These are phyloP conservation scores for Mucor lusitanicus DNA, from an alignment of 371 early-diverging fungal species.

Conservation along the genomic window DNA sequence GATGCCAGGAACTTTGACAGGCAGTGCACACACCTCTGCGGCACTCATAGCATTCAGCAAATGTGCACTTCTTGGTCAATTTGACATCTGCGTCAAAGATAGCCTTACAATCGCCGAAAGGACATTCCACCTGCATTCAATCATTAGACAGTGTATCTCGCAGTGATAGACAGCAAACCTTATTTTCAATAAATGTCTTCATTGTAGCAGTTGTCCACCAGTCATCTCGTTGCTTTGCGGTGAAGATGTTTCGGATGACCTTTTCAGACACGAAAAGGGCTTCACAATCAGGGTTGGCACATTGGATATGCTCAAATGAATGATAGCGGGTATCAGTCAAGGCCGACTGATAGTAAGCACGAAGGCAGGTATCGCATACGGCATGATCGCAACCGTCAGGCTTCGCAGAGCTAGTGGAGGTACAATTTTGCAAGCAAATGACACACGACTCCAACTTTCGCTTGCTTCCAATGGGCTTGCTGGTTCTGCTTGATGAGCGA, in stretches of 20 bases:
- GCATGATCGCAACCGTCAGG: conserved; percentile 1
- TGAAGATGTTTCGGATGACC: background rate
- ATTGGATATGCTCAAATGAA: conserved; percentile 5
- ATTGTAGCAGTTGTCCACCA: conserved; percentile 18
- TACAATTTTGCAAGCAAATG: background rate
- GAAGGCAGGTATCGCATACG: conserved; percentile 6
- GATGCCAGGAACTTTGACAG: conserved; percentile 24
- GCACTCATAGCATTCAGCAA: conserved; percentile 26
- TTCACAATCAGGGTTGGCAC: conserved; percentile 8
- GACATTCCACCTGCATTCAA: conserved; percentile 13
- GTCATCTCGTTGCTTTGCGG: background rate
- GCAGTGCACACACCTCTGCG: conserved; percentile 21
- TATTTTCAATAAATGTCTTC: conserved; percentile 9
- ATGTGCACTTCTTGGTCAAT: conserved; percentile 7
- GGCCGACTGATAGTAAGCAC: background rate
- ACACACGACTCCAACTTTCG: background rate
- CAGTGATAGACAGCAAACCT: conserved; percentile 1
- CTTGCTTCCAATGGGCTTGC: background rate
- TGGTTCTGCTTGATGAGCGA: background rate
- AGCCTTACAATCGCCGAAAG: conserved; percentile 8
- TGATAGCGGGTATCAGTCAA: background rate
- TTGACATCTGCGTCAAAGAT: conserved; percentile 13
- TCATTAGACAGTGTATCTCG: background rate
- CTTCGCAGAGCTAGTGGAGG: background rate
- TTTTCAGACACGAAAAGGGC: background rate